Percentiles rank a stretch among this genome's conserved stretches.
These are phyloP conservation scores for Garcia nutans DNA, from an alignment of 345 rosid genomes.

Conservation along the genomic window DNA sequence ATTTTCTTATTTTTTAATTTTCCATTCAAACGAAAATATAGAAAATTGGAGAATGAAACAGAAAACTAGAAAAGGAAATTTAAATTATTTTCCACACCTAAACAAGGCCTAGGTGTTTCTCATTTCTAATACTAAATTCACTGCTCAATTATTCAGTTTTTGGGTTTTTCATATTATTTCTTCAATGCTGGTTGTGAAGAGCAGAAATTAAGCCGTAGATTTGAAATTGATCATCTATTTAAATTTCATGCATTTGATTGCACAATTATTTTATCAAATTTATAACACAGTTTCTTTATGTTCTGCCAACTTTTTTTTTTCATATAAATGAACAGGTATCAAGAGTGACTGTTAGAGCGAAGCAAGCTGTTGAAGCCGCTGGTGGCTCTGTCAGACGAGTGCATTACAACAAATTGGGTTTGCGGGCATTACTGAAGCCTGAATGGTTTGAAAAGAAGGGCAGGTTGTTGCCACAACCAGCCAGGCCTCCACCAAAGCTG, in stretches of 20 bases:
- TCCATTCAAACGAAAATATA: too few relatives aligned
- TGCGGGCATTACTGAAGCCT: constrained; percentile 79
- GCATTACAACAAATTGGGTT: constrained; percentile 86
- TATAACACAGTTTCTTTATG: not conserved
- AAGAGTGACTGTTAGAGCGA: constrained; percentile 86
- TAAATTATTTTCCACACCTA: too few relatives aligned
- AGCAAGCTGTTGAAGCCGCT: constrained; percentile 82
- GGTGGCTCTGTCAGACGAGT: constrained; percentile 92
- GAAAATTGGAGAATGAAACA: too few relatives aligned
- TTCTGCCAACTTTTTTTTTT: not conserved
- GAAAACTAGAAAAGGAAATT: too few relatives aligned
- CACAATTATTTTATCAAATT: not conserved
- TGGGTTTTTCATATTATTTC: not conserved
- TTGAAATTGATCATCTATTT: not conserved
- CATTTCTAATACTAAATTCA: not conserved
- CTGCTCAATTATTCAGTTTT: not conserved
- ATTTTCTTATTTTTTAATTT: too few relatives aligned
- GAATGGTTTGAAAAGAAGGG: constrained; percentile 98
- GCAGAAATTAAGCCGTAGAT: not conserved
- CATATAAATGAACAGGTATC: constrained; percentile 53
- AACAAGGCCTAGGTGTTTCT: not conserved
- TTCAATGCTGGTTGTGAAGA: not conserved
- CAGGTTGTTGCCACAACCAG: constrained; percentile 78
- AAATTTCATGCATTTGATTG: not conserved
- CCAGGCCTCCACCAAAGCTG: constrained; percentile 94